Evolutionary conservation across 1,139 yeast species (phyloP), one percentile per base, ranked within the genome.

Genomic region (Suhomyces taliae): DNA sequence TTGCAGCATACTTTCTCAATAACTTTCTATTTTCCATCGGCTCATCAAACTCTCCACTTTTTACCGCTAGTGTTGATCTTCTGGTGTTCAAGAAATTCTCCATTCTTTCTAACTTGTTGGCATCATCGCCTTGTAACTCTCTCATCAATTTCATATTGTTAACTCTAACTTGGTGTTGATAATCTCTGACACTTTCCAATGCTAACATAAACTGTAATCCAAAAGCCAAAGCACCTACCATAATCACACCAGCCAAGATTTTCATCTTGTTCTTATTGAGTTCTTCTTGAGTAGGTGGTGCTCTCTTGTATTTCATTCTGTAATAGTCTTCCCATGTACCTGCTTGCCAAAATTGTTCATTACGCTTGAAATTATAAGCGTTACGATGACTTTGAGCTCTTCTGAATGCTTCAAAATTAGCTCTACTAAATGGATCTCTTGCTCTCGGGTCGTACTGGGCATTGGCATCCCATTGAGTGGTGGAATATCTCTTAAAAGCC

Each of bases 281-380:
- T 43, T 75, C 79, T 47, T 78, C 78, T 43, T 51, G 65, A 40
- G 75, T 75, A 19, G 74, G 79, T 11, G 74, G 76, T 3, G 58
- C 50, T 14, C 74, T 53, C 39, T 69, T 61, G 53, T 69, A 70
- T 46, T 63, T 64, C 78, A 74, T 73, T 10, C 63, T 60, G 56
- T 75, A 75, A 56, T 76, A 79, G 56, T 86, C 91, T 51, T 84
- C 88, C 91, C 91, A 86, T 0, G 83, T 82, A 0, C 86, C 86
- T 0, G 90, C 87, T 47, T 69, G 78, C 85, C 86, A 81, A 57
- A 82, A 83, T 26, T 67, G 68, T 45, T 78, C 80, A 54, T 77
- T 74, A 36, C 67, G 61, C 8, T 60, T 55, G 53, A 69, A 72
- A 14, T 59, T 52, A 52, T 70, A 68, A 39, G 64, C 57, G 27